Evolutionary conservation across 2,329 filamentous ascomycete genomes (phyloP), one percentile per base, ranked within the genome.

Genomic region (Fusarium secorum): DNA sequence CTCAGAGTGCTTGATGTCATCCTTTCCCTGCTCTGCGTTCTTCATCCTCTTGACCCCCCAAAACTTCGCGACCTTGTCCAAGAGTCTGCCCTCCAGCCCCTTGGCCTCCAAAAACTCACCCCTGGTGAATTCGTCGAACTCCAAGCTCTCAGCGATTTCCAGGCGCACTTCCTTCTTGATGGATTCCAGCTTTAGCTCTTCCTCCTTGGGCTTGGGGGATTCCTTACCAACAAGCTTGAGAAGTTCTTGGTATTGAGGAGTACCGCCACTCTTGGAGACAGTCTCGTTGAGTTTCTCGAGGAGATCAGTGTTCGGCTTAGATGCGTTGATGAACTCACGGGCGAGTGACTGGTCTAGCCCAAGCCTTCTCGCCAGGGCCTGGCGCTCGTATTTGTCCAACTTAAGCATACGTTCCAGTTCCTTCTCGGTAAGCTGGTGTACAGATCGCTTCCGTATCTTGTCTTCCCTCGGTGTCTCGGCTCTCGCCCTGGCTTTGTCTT

Each of bases 201-300:
- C 46, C 11, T 7, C 35, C 1, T 64, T 32, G 10, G 41, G 28
- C 41, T 57, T 57, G 18, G 18, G 11, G 18, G 11, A 15, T 24
- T 60, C 18, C 18, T 22, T 18, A 38, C 33, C 35, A 30, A 53
- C 15, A 39, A 39, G 17, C n/a, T 41, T 18, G 28, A 62, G 10
- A n/a, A 46, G 35, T 11, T 45, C 9, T 7, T 38, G 9, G 20
- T 33, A n/a, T 36, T 41, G 22, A 38, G 18, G n/a, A 15, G 38
- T 35, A 20, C 18, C 35, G 4, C 7, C 20, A 36, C 22, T 18
- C n/a, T 35, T 36, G 33, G 32, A 30, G 22, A 42, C n/a, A 32
- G 28, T 38, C 24, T 60, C n/a, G 30, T 68, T 60, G 24, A 69
- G 42, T 45, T 52, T 64, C 38, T 52, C 35, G 7, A 56, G 22